Evolutionary conservation across 345 rosid genomes (phyloP).

Genomic region (Cardamine resedifolia): DNA sequence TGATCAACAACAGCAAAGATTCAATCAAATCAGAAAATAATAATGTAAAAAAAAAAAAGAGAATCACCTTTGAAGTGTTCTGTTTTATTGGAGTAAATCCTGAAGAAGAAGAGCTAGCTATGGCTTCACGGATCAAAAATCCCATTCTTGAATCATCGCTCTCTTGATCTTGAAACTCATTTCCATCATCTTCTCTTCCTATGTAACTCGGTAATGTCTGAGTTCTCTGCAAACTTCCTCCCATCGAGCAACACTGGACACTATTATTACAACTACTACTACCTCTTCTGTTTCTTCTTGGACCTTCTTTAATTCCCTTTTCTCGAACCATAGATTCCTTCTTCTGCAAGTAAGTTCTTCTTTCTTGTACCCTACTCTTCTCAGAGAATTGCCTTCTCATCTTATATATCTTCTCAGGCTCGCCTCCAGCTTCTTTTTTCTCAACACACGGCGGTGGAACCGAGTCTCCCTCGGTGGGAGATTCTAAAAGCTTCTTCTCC

Average conservation of each 20-base stretch:
- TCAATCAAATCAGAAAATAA: not conserved
- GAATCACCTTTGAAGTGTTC: conserved; percentile 26
- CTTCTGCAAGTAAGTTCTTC: conserved; percentile 33
- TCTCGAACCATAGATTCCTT: conserved; percentile 23
- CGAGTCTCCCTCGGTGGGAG: conserved; percentile 15
- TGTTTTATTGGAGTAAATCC: conserved; percentile 28
- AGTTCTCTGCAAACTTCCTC: conserved; percentile 45
- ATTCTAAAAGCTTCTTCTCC: conserved; percentile 17
- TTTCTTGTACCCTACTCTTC: conserved; percentile 37
- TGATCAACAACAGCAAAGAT: not conserved
- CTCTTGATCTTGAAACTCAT: conserved; percentile 46
- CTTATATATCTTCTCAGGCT: conserved; percentile 26
- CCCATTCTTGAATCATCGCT: conserved; percentile 55
- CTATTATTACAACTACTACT: not conserved
- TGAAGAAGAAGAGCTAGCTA: conserved; percentile 32
- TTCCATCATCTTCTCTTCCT: conserved; percentile 38
- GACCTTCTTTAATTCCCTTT: conserved; percentile 19
- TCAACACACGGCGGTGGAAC: conserved; percentile 35
- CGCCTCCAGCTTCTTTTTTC: conserved; percentile 32
- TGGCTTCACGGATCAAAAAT: conserved; percentile 50
- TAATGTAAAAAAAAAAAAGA: not conserved
- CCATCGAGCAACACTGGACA: conserved; percentile 13
- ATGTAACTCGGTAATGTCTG: conserved; percentile 54
- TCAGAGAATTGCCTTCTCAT: conserved; percentile 49
- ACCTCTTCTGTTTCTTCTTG: conserved; percentile 23